Base-by-base conservation (phyloP, 768 basidiomycete species). In the Suillus luteus region DNA sequence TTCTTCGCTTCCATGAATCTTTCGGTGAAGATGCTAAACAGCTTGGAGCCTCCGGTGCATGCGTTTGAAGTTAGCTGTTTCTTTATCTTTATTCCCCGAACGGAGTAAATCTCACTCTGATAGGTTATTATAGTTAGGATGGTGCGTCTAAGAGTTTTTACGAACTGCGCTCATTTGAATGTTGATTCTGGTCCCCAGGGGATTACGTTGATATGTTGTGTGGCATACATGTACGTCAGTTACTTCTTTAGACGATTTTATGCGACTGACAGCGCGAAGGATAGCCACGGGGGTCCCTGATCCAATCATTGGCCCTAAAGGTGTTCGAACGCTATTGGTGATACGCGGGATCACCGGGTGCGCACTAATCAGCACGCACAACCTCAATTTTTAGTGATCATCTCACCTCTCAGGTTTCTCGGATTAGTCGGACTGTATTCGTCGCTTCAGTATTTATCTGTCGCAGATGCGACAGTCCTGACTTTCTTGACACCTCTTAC, bases 401-500 rank as follows among this genome's bases (percentile, higher is more conserved):
- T 44, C 11, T 2, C 19, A 48, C 38, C 48, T 5, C 5, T 44
- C 37, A 69, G 92, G 89, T 96, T 93, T 72, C 82, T 92, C 60
- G 89, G 88, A 5, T 74, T 93, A 10, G 85, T 85, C 62, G 86
- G 87, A 17, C 76, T 85, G 14, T 91, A 90, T 72, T 88, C 84
- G 69, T 86, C 90, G 0, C 76, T 93, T 14, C 81, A 86, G 72
- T 91, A 89, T 73, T 81, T 95, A 4, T 89, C 90, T 0, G 79
- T 95, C 0, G 89, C 90, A 1, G 93, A 95, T 71, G 85, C 91
- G 0, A 88, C 86, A 0, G 89, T 91, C 5, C 77, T 96, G 49
- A 86, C 87, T 0, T 95, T 94, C 77, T 78, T 95, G 4, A 74
- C 83, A 1, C 94, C 94, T 0, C 82, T 88, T 60, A 80, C 80